Conservation (phyloP, 2,329 filamentous ascomycete species). For the Plectosphaerella cucumerina region DNA sequence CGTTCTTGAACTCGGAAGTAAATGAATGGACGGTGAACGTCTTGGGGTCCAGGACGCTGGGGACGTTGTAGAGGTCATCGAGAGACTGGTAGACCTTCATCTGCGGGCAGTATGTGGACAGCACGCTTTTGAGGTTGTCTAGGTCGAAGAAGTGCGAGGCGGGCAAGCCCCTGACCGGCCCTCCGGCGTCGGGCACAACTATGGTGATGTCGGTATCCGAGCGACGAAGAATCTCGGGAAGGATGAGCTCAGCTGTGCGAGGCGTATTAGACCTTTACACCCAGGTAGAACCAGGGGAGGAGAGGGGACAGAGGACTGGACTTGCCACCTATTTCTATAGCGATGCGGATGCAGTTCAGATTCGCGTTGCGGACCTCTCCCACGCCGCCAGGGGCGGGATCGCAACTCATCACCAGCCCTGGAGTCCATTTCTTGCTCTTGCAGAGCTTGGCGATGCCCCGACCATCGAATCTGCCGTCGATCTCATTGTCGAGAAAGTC, state of each 20-base stretch:
- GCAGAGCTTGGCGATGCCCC: conserved; percentile 26
- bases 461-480: conserved; percentile 24
- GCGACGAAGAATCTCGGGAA: conserved; percentile 29
- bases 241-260: conserved; percentile 27
- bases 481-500: conserved; percentile 28
- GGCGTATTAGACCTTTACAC: conserved; percentile 14
- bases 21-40: conserved; percentile 18
- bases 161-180: conserved; percentile 20
- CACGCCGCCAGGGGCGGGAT: conserved; percentile 37
- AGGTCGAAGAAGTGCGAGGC: conserved; percentile 30
- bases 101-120: conserved; percentile 28
- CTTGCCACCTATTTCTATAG: conserved; percentile 42
- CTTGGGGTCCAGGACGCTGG: conserved; percentile 18
- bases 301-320: conserved; percentile 12
- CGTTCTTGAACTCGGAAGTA: conserved; percentile 13
- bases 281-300: no score
- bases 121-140: conserved; percentile 21
- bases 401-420: conserved; percentile 37
- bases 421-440: conserved; percentile 31
- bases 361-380: conserved; percentile 39
- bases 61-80: conserved; percentile 27
- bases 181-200: conserved; percentile 15
- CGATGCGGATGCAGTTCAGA: conserved; percentile 39
- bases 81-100: conserved; percentile 28
- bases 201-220: conserved; percentile 22